Conservation (phyloP, 805 yeast species). For the Sugiyamaella lignohabitans region DNA sequence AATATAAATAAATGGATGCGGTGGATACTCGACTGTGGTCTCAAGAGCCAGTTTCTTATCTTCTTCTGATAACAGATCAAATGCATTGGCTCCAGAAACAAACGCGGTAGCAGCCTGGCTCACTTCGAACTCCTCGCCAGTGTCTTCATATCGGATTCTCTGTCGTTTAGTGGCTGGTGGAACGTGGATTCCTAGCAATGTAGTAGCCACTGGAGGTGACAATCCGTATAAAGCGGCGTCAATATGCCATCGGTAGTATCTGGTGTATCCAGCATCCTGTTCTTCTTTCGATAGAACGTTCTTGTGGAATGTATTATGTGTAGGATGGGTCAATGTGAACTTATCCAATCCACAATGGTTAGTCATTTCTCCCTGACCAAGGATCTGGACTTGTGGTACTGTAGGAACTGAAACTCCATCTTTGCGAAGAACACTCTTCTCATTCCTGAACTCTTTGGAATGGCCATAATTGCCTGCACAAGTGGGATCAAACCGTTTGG, state of each 20-base stretch:
- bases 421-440: slow-evolving; percentile 61
- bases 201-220: slow-evolving; percentile 82
- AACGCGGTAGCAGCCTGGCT: slow-evolving; percentile 88
- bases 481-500: slow-evolving; percentile 73
- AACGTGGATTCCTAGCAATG: slow-evolving; percentile 74
- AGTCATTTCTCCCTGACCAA: slow-evolving; percentile 66
- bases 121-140: slow-evolving; percentile 56
- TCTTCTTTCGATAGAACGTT: slow-evolving; percentile 56
- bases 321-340: slow-evolving; percentile 69
- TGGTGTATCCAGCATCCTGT: slow-evolving; percentile 55
- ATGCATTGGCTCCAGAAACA: slow-evolving; percentile 78
- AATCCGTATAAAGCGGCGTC: slow-evolving; percentile 83
- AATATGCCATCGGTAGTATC: slow-evolving; percentile 91
- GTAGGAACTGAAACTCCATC: slow-evolving; percentile 75
- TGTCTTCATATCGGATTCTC: slow-evolving; percentile 58
- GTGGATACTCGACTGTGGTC: slow-evolving; percentile 83
- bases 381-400: slow-evolving; percentile 85
- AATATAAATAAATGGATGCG: slow-evolving; percentile 85
- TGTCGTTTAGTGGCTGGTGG: slow-evolving; percentile 56
- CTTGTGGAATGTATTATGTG: slow-evolving; percentile 76
- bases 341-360: slow-evolving; percentile 54
- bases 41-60: slow-evolving; percentile 68
- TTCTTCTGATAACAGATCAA: slow-evolving; percentile 55
- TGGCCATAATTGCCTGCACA: slow-evolving; percentile 73
- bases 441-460: slow-evolving; percentile 66